phyloP scores from a whole-genome alignment of 352 stramenopile species.

The Phytophthora uliginosa region DNA sequence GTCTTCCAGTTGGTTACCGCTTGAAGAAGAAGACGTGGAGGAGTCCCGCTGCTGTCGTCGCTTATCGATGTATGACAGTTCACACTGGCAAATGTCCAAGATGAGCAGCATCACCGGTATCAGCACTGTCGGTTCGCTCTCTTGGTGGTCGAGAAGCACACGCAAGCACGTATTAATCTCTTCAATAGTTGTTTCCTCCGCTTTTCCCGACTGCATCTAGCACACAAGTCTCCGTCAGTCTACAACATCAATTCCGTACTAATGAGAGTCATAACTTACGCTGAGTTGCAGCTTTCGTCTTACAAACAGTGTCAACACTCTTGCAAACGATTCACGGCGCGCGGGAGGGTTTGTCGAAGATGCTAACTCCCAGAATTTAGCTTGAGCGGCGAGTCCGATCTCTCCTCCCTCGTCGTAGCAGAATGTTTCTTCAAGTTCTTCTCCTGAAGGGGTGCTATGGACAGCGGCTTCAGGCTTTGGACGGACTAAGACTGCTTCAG shows the following conservation, averaged over 20 bases:
- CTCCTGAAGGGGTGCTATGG: conserved; percentile 11
- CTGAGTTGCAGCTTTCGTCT: conserved; percentile 40
- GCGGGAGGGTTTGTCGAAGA: conserved; percentile 16
- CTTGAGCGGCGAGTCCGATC: conserved; percentile 49
- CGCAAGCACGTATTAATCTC: conserved; percentile 54
- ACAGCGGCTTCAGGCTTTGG: conserved; percentile 14
- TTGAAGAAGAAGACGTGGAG: background rate
- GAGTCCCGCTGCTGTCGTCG: conserved; percentile 34
- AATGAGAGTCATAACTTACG: conserved; percentile 27
- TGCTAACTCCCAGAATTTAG: conserved; percentile 53
- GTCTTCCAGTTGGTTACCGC: conserved; percentile 13
- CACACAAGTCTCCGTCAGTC: conserved; percentile 10
- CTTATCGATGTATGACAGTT: conserved; percentile 48
- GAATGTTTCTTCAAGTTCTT: conserved; percentile 58
- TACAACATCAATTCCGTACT: background rate
- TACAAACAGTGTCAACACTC: conserved; percentile 50
- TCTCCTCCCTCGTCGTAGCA: conserved; percentile 55
- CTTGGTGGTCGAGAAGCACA: conserved; percentile 40
- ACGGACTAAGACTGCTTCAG: conserved; percentile 24
- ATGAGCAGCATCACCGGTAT: conserved; percentile 41
- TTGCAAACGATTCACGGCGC: conserved; percentile 43
- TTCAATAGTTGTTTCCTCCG: conserved; percentile 21
- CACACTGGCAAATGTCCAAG: conserved; percentile 42
- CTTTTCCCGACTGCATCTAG: conserved; percentile 29
- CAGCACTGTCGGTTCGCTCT: conserved; percentile 43